Conservation (phyloP, 1,284 basidiomycete species). For the Cutaneotrichosporon cyanovorans region DNA sequence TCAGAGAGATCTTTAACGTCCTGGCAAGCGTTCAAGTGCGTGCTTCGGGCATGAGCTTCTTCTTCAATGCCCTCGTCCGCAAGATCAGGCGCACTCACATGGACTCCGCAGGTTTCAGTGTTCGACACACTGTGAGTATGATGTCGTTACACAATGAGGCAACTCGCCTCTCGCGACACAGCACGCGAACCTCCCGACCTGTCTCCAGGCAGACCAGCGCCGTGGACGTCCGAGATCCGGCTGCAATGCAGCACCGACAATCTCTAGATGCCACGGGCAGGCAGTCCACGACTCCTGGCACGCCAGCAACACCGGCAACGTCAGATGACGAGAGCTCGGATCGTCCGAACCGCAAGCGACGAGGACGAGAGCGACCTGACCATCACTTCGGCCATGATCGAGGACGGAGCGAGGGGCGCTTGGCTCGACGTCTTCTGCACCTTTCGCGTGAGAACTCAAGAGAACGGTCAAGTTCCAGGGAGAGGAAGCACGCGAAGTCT, state of each 20-base stretch:
- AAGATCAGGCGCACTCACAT: constrained; percentile 39
- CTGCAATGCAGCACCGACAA: no score
- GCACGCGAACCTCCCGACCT: no score
- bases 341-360: neutral
- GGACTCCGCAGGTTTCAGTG: constrained; percentile 35
- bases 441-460: neutral
- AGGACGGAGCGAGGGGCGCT: neutral
- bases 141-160: neutral
- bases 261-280: no score
- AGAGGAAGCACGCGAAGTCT: constrained; percentile 3
- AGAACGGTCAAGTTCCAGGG: neutral
- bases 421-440: constrained; percentile 2
- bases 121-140: constrained; percentile 1
- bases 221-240: no score
- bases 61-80: constrained; percentile 42
- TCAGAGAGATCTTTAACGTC: constrained; percentile 32
- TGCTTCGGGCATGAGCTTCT: constrained; percentile 40
- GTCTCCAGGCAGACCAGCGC: no score
- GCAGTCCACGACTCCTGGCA: no score
- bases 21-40: constrained; percentile 37
- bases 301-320: neutral
- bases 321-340: neutral
- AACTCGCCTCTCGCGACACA: no score
- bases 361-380: no score
- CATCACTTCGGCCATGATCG: neutral